Base-by-base conservation (phyloP, 495 filamentous ascomycete genomes). In the Evernia prunastri region DNA sequence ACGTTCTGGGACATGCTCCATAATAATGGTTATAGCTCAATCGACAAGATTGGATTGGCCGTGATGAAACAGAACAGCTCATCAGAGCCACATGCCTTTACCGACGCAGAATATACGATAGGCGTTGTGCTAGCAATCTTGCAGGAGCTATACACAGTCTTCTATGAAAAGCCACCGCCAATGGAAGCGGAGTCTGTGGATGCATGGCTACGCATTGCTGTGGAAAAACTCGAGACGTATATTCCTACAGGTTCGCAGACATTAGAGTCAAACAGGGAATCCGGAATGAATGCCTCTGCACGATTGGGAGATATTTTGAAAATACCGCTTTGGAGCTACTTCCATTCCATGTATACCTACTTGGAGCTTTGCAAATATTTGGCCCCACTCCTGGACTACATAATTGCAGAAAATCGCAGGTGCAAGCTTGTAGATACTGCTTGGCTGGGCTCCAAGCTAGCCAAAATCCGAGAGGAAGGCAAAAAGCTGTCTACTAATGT, bases 1-100 rank as follows among this genome's bases (percentile, higher is more conserved):
- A 36, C 10, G 13, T 42, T 64, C 17, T 64, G 62, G 62, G 62
- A 64, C 42, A 25, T 37, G 23, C 33, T 64, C 12, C 56, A 64
- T 17, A 45, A 43, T 27, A 29, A 64, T 23, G 62, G 62, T 8
- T 7, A 58, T 51, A 64, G 56, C 25, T 15, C 20, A 11, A 57
- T 63, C n/a, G 37, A 63, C 25, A n/a, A 2, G 2, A 10, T 7
- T 25, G 36, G 56, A 43, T 25, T 63, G 12, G 36, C 40, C n/a
- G 25, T 7, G 3, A 45, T 63, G 53, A 43, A 45, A 43, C 37
- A 59, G 20, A 18, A 54, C 29, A 33, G 27, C 51, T 17, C 0
- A 9, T 59, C 39, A 45, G 58, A 40, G 33, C 58, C 37, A 45
- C 10, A 45, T 20, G 29, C 58, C 13, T 43, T 45, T 40, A 59